Evolutionary conservation across 345 rosid genomes (phyloP), one percentile per base, ranked within the genome.

Genomic region (Aethionema arabicum): DNA sequence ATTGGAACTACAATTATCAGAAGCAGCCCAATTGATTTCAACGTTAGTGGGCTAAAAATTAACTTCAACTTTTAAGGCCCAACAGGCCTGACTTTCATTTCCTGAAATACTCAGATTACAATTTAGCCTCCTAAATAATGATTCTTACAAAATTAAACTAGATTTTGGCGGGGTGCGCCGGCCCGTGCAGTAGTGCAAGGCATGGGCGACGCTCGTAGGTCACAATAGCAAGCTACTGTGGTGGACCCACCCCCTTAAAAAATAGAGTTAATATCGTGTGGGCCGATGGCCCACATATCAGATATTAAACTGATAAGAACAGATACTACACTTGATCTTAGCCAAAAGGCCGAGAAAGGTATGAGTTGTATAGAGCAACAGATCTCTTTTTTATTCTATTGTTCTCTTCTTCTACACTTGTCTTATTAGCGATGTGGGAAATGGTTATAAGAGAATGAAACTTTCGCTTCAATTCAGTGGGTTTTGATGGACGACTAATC

Each of bases 311-410:
- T 55, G 59, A 55, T 32, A 51, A 32, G 56, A 51, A 51, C 39
- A 51, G 56, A 51, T 51, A 51, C 56, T 51, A 5, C 75, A 69
- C 75, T 74, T 69, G 78, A 74, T 74, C 78, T 74, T 74, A 74
- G 75, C 78, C 78, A 74, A 74, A 74, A 74, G 78, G 78, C 75
- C 75, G 78, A 75, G 78, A 75, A 70, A 75, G 78, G 75, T 63
- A 69, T 74, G 68, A 53, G 52, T 35, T 35, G 45, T 0, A 0
- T 2, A 0, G 5, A 0, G 0, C 0, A 32, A 2, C 2, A 0
- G 46, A 31, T 0, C 6, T 40, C 0, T 21, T 0, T 0, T 51
- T 21, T 67, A 67, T 59, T 41, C 46, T 6, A 11, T 38, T 12
- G 0, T 5, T 13, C 33, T 27, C 5, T 5, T 8, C 59, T 32